Base-by-base conservation (phyloP, 2,329 filamentous ascomycete genomes). In the Waltergamsia citrina region DNA sequence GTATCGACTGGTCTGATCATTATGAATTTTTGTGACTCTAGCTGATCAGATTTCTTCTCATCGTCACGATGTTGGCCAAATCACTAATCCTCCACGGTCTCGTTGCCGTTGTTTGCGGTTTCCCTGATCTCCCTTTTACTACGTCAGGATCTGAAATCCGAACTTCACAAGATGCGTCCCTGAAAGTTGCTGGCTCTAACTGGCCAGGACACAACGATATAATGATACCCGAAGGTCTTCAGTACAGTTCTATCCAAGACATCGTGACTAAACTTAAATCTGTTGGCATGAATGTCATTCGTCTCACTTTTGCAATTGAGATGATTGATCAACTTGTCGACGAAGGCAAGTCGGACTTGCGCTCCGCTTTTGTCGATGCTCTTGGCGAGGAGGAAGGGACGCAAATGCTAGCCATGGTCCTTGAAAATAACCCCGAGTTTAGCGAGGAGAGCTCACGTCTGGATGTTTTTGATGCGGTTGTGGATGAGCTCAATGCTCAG, bases 191-290 rank as follows among this genome's bases (percentile, higher is more conserved):
- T 4, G 74, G 74, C 0, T 63, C 65, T 10, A 80, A 80, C 43
- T 80, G 74, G 75, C 71, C 74, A 0, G 75, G 73, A 1, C 66
- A 71, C 12, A 65, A 63, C 29, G 73, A 78, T 29, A 63, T 69
- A n/a, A 79, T 80, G 74, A 61, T 80, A 1, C 75, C 74, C 0
- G 75, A 81, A 41, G 76, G 76, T 4, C 60, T 80, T 3, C 73
- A 78, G 47, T 77, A 77, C 50, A 65, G 68, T 23, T 78, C 74
- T 0, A 61, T 80, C 31, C 55, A 60, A 24, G 55, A 52, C 7
- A 69, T 80, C 23, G 65, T 78, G 1, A 52, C 63, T 4, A 67
- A 67, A 52, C 63, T 78, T 44, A 76, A 74, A 45, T 65, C 64
- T 38, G 47, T 78, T 1, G 74, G 74, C 12, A 71, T 81, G 60